These are phyloP conservation scores for Clarireedia sp. DNA, from an alignment of 2,329 filamentous ascomycete species.

Conservation along the genomic window DNA sequence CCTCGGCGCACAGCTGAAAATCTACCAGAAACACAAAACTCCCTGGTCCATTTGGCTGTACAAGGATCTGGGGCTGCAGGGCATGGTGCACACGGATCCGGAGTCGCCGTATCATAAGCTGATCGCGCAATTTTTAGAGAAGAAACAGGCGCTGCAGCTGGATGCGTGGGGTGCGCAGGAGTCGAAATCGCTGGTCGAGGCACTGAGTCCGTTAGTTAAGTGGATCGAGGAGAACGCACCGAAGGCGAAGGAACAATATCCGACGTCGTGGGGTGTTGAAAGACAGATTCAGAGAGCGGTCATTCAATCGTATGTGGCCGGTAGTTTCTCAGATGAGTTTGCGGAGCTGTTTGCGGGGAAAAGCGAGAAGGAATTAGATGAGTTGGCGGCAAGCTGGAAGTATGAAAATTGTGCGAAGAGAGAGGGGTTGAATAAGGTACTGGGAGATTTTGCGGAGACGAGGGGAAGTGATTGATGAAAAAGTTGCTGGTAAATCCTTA, in stretches of 20 bases:
- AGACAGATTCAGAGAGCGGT: constrained; percentile 39
- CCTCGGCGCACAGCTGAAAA: constrained; percentile 39
- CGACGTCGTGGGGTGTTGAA: constrained; percentile 40
- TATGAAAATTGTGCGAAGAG: constrained; percentile 44
- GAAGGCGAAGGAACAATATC: constrained; percentile 18
- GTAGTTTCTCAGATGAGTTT: constrained; percentile 45
- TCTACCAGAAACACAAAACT: constrained; percentile 44
- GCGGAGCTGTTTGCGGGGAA: constrained; percentile 46
- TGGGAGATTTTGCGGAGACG: constrained; percentile 17
- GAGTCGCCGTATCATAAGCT: constrained; percentile 42
- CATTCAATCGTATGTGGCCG: constrained; percentile 41
- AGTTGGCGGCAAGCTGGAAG: constrained; percentile 38
- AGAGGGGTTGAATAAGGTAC: constrained; percentile 27
- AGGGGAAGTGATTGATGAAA: neutral
- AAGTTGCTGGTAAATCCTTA: too few relatives aligned
- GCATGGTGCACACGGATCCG: constrained; percentile 41
- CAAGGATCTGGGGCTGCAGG: constrained; percentile 49
- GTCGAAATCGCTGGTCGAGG: constrained; percentile 26
- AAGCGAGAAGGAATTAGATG: constrained; percentile 43
- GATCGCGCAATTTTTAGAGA: constrained; percentile 44
- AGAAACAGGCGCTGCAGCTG: constrained; percentile 45
- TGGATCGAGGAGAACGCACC: constrained; percentile 39
- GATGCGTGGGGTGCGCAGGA: constrained; percentile 46
- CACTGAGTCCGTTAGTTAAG: constrained; percentile 11
- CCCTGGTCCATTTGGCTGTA: constrained; percentile 54